Conservation (phyloP, 1,284 basidiomycete genomes). For the Blastosporella zonata region DNA sequence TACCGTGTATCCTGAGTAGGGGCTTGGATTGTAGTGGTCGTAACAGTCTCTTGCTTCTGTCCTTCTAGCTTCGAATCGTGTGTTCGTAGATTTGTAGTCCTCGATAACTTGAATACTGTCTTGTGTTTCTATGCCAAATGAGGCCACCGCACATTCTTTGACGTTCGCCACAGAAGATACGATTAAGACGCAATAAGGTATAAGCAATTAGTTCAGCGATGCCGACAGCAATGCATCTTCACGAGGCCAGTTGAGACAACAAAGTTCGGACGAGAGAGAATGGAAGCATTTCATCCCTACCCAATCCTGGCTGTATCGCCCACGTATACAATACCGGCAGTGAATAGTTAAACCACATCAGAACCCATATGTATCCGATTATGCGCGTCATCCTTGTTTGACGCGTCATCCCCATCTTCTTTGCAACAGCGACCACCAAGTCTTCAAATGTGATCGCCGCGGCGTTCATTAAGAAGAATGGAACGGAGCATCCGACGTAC, state of each 20-base stretch:
- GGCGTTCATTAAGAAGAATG: conserved; percentile 12
- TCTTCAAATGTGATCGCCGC: conserved; percentile 10
- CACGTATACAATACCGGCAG: conserved; percentile 6
- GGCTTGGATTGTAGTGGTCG: too few species aligned
- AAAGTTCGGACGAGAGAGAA: conserved; percentile 5
- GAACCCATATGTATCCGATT: conserved; percentile 9
- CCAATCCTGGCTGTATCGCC: conserved; percentile 1
- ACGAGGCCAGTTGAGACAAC: too few species aligned
- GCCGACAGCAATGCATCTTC: too few species aligned
- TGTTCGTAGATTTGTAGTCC: too few species aligned
- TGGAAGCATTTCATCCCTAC: background rate
- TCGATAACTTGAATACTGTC: too few species aligned
- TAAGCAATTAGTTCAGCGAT: too few species aligned
- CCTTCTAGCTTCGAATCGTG: too few species aligned
- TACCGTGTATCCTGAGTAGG: conserved; percentile 2
- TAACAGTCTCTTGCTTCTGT: too few species aligned
- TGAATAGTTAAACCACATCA: conserved; percentile 5
- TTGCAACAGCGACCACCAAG: background rate
- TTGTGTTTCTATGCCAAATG: too few species aligned
- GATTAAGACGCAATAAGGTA: too few species aligned
- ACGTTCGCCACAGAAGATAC: too few species aligned
- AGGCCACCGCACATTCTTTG: too few species aligned
- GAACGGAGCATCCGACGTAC: conserved; percentile 1
- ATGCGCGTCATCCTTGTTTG: background rate
- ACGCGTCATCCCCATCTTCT: background rate